Base-by-base conservation (phyloP, 1,139 yeast genomes). In the Debaryomyces sp. region DNA sequence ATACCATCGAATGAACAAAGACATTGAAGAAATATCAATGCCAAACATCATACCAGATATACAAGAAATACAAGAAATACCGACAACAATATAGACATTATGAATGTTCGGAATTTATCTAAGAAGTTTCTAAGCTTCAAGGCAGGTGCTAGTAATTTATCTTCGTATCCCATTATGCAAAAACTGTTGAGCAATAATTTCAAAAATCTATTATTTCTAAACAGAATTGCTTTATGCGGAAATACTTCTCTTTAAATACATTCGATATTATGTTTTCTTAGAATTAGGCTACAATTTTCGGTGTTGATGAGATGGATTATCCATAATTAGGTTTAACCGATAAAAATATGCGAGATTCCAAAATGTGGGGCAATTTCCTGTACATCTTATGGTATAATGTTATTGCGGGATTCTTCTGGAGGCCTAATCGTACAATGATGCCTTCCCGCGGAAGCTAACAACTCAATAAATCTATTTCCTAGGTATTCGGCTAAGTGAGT, bases 11-110 rank as follows among this genome's bases (percentile, higher is more conserved):
- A 82, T 63, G 54, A 84, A 82, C 0, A 81, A 78, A 1, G 87
- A 77, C 68, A 84, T 71, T 2, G 85, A 81, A 0, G 87, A 80
- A 23, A 82, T 79, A 61, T 85, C 90, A 53, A 82, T 74, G 9
- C 89, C 89, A 61, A 82, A 75, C 61, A 82, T 69, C 54, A 78
- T 64, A 17, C 85, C 87, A 5, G 81, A 77, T 4, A 80, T 54
- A 51, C 80, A 70, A 33, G n/a, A n/a, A n/a, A n/a, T n/a, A n/a
- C n/a, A n/a, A n/a, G 85, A 66, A 32, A 80, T 71, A 23, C 61
- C 52, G 12, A 79, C 68, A 41, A 79, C 75, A 24, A 70, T 54
- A 46, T 63, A 64, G n/a, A 73, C 66, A 53, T 68, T 73, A 58
- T 68, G 66, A 29, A 70, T 57, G 52, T 73, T 74, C n/a, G 79